Evolutionary conservation across 2,329 filamentous ascomycete species (phyloP).

Genomic region (Talaromyces sp.): DNA sequence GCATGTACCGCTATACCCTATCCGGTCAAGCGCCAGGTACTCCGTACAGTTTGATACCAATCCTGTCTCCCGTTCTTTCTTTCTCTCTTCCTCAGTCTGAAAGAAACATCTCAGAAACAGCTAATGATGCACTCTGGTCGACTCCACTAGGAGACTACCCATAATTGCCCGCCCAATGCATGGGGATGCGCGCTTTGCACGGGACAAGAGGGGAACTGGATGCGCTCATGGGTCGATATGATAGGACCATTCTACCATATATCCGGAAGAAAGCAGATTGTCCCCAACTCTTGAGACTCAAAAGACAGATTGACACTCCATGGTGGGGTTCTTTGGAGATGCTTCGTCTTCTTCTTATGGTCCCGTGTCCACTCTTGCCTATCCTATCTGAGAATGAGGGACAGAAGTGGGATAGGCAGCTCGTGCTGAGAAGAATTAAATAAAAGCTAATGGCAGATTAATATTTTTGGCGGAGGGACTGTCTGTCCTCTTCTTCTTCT

Average conservation of each 20-base stretch:
- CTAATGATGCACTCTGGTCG: not conserved
- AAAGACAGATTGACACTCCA: not conserved
- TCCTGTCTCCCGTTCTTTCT: not conserved
- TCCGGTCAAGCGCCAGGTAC: constrained; percentile 4
- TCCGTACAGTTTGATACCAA: not conserved
- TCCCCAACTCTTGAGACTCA: not conserved
- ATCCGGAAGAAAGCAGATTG: not conserved
- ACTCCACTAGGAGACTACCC: not conserved
- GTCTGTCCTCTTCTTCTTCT: not conserved
- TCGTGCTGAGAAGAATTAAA: not conserved
- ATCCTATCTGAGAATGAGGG: not conserved
- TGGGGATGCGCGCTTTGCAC: not conserved
- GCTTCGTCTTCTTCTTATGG: not conserved
- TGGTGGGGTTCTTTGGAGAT: not conserved
- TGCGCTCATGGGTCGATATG: constrained; percentile 9
- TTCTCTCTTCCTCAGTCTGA: not conserved
- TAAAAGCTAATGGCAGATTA: not conserved
- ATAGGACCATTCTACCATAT: not conserved
- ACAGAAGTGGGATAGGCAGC: not conserved
- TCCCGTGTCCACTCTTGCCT: not conserved
- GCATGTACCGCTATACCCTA: not conserved
- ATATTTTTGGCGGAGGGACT: not conserved
- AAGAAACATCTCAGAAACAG: not conserved
- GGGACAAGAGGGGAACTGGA: not conserved
- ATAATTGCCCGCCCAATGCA: not conserved